Evolutionary conservation across 2,329 filamentous ascomycete species (phyloP).

Genomic region (Botrytis byssoidea): DNA sequence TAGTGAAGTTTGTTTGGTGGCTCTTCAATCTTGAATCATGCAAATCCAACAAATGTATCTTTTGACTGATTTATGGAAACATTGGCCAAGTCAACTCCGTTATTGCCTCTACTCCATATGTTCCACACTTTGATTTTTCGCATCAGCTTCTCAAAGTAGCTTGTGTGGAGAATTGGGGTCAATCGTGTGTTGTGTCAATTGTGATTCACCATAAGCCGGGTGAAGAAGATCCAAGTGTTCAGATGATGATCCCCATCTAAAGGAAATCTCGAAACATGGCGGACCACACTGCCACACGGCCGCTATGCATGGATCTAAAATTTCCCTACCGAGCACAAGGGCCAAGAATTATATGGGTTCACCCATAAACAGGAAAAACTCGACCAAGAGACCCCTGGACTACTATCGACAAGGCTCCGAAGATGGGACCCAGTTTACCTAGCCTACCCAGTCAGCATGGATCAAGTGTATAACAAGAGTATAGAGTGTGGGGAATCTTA

Average conservation of each 20-base stretch:
- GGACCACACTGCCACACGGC: conserved; percentile 27
- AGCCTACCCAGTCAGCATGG: conserved; percentile 29
- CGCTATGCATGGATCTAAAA: conserved; percentile 28
- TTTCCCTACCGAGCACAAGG: conserved; percentile 21
- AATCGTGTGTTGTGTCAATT: conserved; percentile 29
- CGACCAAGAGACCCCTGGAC: conserved; percentile 27
- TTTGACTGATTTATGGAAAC: conserved; percentile 7
- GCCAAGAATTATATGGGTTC: conserved; percentile 28
- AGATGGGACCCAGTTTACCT: conserved; percentile 26
- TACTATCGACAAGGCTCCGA: conserved; percentile 39
- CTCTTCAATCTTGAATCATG: conserved; percentile 8
- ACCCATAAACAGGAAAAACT: conserved; percentile 33
- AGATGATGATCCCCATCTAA: conserved; percentile 34
- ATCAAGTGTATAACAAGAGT: conserved; percentile 27
- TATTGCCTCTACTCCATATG: conserved; percentile 11
- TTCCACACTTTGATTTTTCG: conserved; percentile 12
- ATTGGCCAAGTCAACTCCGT: conserved; percentile 15
- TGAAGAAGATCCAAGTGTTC: conserved; percentile 37
- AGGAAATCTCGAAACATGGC: conserved; percentile 33
- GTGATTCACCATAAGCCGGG: conserved; percentile 34
- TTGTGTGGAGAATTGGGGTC: conserved; percentile 17
- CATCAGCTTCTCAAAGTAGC: conserved; percentile 18
- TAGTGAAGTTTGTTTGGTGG: conserved; percentile 11
- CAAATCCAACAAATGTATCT: conserved; percentile 11
- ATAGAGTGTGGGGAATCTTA: conserved; percentile 37